These are phyloP conservation scores for Powellomyces hirtus DNA, from an alignment of 192 early-diverging fungal genomes.

Conservation along the genomic window DNA sequence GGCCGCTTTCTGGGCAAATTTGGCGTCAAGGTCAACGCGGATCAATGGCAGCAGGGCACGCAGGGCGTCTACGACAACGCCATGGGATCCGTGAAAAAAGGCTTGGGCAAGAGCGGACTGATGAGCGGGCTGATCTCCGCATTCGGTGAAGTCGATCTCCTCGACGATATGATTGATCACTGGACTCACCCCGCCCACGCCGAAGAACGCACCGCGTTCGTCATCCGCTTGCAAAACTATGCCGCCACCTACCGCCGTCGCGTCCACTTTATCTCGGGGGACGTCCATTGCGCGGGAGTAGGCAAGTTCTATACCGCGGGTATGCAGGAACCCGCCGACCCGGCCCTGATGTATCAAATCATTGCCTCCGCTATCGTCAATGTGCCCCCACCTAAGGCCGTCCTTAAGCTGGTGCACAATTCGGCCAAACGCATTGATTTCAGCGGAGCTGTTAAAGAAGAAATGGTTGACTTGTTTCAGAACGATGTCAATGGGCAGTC, in stretches of 20 bases:
- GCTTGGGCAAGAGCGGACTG: constrained; percentile 28
- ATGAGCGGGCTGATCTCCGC: constrained; percentile 50
- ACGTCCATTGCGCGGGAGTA: constrained; percentile 60
- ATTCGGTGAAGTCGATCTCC: constrained; percentile 81
- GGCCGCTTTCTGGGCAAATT: constrained; percentile 6
- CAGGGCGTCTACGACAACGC: constrained; percentile 10
- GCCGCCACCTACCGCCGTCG: constrained; percentile 59
- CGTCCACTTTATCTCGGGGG: constrained; percentile 78
- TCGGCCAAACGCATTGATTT: constrained; percentile 55
- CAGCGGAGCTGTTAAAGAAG: constrained; percentile 62
- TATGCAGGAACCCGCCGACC: constrained; percentile 62
- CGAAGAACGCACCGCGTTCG: constrained; percentile 65
- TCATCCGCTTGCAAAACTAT: constrained; percentile 65
- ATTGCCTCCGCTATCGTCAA: constrained; percentile 71
- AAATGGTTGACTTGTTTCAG: constrained; percentile 71
- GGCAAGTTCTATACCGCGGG: constrained; percentile 61
- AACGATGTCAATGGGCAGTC: constrained; percentile 63
- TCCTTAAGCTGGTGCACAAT: constrained; percentile 66
- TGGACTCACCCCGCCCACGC: constrained; percentile 65
- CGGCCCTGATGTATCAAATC: constrained; percentile 72
- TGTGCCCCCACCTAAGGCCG: constrained; percentile 66
- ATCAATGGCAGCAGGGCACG: constrained; percentile 3
- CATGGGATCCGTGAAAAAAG: constrained; percentile 23
- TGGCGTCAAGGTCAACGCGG: constrained; percentile 17
- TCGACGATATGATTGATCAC: constrained; percentile 81